Conservation (phyloP, 1,284 basidiomycete species). For the Puccinia hordei region DNA sequence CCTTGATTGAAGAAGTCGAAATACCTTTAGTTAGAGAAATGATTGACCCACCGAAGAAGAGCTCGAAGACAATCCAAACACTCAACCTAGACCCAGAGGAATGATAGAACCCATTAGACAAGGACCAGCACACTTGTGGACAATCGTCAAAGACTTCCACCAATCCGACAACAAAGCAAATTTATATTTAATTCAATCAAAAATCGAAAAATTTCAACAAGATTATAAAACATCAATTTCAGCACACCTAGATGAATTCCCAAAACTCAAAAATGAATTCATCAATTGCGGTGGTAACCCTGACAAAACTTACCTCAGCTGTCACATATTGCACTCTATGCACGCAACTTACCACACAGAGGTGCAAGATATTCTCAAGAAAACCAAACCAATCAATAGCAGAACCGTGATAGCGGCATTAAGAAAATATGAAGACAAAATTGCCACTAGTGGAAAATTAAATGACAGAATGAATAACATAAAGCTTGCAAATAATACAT, state of each 20-base stretch:
- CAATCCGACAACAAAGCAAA: background rate
- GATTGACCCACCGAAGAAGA: background rate
- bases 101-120: background rate
- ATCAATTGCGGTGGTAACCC: background rate
- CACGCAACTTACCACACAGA: background rate
- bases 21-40: background rate
- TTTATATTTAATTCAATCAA: background rate
- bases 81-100: background rate
- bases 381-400: background rate
- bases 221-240: background rate
- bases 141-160: background rate
- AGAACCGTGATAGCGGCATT: background rate
- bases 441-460: background rate
- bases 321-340: background rate
- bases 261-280: background rate
- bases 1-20: background rate
- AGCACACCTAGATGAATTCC: background rate
- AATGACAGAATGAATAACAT: background rate
- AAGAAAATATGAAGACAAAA: slow-evolving; percentile 1
- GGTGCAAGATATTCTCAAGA: background rate
- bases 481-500: background rate
- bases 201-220: background rate
- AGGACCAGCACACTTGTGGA: background rate
- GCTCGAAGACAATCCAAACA: background rate
- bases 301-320: background rate